phyloP scores from a whole-genome alignment of 495 filamentous ascomycete genomes.

The Lophiostoma macrostomum region DNA sequence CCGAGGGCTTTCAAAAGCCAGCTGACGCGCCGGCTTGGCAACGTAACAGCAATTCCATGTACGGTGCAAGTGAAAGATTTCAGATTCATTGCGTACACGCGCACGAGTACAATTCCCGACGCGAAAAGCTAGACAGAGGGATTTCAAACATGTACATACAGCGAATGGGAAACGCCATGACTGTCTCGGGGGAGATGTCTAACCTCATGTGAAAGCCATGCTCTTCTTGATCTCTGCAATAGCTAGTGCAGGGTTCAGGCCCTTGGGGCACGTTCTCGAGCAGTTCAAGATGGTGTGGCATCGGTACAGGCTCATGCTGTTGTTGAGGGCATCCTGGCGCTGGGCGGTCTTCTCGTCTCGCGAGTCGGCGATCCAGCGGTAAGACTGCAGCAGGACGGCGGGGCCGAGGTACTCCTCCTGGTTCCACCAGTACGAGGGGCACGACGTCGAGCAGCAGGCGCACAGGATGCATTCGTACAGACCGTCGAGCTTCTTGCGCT shows the following conservation, averaged over 20 bases:
- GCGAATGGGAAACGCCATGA: too few relatives aligned
- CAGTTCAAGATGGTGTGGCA: conserved; percentile 99
- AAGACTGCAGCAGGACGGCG: conserved; percentile 91
- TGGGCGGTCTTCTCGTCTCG: conserved; percentile 83
- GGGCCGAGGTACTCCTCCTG: conserved; percentile 96
- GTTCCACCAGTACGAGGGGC: conserved; percentile 99
- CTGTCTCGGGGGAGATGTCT: too few relatives aligned
- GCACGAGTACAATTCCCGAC: too few relatives aligned
- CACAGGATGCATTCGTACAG: conserved; percentile 99
- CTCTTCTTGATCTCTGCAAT: conserved; percentile 99
- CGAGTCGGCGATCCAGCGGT: conserved; percentile 91
- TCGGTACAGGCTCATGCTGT: conserved; percentile 96
- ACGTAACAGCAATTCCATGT: too few relatives aligned
- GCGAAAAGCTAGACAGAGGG: too few relatives aligned
- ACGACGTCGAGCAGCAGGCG: conserved; percentile 97
- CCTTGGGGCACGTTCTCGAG: conserved; percentile 95
- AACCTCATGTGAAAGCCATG: conserved; percentile 66
- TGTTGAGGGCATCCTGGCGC: conserved; percentile 88
- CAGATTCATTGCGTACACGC: too few relatives aligned
- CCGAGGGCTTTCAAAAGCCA: too few relatives aligned
- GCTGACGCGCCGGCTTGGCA: too few relatives aligned
- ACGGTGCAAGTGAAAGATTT: too few relatives aligned
- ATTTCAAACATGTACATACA: too few relatives aligned
- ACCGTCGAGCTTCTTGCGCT: conserved; percentile 94
- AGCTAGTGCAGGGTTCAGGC: conserved; percentile 87